Conservation (phyloP, 208 protist species). For the Polymyxa betae region DNA sequence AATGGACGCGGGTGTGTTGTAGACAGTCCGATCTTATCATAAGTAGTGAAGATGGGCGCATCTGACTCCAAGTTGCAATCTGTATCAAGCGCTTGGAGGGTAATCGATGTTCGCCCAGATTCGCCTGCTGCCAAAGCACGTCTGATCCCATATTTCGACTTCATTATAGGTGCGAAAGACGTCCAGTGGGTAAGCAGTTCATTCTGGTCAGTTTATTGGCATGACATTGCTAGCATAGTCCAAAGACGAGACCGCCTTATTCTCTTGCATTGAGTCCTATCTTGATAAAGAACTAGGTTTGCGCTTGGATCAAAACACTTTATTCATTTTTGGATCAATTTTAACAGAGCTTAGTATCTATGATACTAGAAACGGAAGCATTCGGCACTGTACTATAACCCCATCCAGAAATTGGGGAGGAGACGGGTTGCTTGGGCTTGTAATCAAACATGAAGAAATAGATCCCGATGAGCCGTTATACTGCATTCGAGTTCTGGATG, state of each 20-base stretch:
- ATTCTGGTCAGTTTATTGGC: neutral
- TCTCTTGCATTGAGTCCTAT: neutral
- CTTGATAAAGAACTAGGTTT: neutral
- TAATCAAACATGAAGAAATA: neutral
- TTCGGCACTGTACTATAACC: constrained; percentile 1
- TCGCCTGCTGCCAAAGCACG: neutral
- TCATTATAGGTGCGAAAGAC: neutral
- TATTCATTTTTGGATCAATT: neutral
- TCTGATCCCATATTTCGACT: constrained; percentile 43
- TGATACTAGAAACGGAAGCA: neutral
- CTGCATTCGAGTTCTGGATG: neutral
- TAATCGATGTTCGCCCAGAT: neutral
- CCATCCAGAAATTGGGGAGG: neutral
- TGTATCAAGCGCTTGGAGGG: neutral
- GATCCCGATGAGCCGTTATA: neutral
- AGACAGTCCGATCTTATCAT: too few species aligned
- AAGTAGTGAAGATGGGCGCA: neutral
- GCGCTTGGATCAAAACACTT: neutral
- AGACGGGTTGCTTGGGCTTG: neutral
- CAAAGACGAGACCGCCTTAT: neutral
- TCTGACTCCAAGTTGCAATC: neutral
- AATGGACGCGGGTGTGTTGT: too few species aligned
- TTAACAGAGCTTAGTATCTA: neutral
- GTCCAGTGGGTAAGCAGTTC: constrained; percentile 2
- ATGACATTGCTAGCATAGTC: neutral